Evolutionary conservation across 306 rosid species (phyloP).

Genomic region (Macrotyloma uniflorum): DNA sequence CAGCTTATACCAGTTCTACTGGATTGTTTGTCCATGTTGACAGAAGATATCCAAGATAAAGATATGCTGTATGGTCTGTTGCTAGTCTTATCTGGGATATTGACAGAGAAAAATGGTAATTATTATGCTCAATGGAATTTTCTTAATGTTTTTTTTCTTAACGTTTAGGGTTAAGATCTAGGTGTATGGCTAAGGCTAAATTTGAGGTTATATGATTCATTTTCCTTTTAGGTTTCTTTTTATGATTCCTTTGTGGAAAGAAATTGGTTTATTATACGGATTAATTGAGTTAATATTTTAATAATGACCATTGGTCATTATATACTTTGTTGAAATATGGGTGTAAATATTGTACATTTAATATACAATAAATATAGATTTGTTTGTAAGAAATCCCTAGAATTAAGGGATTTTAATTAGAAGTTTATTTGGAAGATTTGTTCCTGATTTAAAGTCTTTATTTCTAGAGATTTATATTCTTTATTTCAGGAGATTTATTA

Average conservation of each 20-base stretch:
- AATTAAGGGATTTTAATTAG: no score
- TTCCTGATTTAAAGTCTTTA: no score
- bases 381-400: no score
- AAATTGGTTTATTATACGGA: neutral
- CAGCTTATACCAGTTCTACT: conserved; percentile 83
- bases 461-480: no score
- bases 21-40: conserved; percentile 69
- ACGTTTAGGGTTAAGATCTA: conserved; percentile 2
- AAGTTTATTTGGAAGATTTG: no score
- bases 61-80: conserved; percentile 73
- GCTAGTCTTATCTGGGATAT: conserved; percentile 86
- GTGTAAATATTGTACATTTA: no score
- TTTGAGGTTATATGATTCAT: conserved; percentile 21
- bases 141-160: conserved; percentile 8
- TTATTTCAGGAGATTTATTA: no score
- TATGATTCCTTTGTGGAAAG: conserved; percentile 26
- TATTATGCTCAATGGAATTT: conserved; percentile 28
- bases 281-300: conserved; percentile 2
- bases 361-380: no score
- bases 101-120: conserved; percentile 81
- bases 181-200: neutral
- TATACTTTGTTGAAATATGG: no score
- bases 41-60: conserved; percentile 66
- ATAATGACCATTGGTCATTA: conserved; percentile 9
- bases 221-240: conserved; percentile 15